Percentiles rank a stretch among this genome's conserved stretches.
Conservation (phyloP, 495 filamentous ascomycete genomes). For the Neurospora sp. region DNA sequence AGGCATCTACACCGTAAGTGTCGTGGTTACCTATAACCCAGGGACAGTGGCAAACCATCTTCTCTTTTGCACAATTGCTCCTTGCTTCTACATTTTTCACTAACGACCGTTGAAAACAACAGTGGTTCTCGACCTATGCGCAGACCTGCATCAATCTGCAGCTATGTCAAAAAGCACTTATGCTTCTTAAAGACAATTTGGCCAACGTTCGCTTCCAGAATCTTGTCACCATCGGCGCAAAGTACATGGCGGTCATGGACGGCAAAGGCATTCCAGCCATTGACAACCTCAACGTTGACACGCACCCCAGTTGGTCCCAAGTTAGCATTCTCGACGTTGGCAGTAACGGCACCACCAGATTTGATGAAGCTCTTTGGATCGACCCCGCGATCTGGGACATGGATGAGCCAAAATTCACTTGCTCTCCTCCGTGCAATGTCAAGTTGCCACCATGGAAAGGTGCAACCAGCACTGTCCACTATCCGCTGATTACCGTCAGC, state of each 20-base stretch:
- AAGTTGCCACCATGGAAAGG: constrained; percentile 15
- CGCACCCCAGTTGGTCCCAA: constrained; percentile 19
- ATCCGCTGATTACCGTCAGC: constrained; percentile 18
- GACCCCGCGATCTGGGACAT: constrained; percentile 15
- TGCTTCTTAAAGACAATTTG: constrained; percentile 57
- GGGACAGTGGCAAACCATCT: too few species aligned
- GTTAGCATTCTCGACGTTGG: constrained; percentile 15
- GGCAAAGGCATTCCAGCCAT: constrained; percentile 12
- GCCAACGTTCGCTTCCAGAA: constrained; percentile 40
- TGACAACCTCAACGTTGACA: constrained; percentile 17
- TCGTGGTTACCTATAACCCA: too few species aligned
- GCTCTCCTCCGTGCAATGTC: constrained; percentile 15
- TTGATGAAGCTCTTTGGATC: constrained; percentile 15
- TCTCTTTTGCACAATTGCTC: too few species aligned
- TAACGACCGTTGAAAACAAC: too few species aligned
- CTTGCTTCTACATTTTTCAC: too few species aligned
- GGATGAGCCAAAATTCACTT: constrained; percentile 16
- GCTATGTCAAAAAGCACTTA: constrained; percentile 72
- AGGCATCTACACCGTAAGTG: constrained; percentile 9
- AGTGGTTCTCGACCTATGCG: constrained; percentile 50
- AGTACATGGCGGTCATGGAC: constrained; percentile 7
- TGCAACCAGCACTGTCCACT: constrained; percentile 17
- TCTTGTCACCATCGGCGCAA: constrained; percentile 7
- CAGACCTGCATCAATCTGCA: constrained; percentile 61
- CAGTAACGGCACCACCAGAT: constrained; percentile 6